These are phyloP conservation scores for Massarina eburnea DNA, from an alignment of 2,329 filamentous ascomycete species.

Conservation along the genomic window DNA sequence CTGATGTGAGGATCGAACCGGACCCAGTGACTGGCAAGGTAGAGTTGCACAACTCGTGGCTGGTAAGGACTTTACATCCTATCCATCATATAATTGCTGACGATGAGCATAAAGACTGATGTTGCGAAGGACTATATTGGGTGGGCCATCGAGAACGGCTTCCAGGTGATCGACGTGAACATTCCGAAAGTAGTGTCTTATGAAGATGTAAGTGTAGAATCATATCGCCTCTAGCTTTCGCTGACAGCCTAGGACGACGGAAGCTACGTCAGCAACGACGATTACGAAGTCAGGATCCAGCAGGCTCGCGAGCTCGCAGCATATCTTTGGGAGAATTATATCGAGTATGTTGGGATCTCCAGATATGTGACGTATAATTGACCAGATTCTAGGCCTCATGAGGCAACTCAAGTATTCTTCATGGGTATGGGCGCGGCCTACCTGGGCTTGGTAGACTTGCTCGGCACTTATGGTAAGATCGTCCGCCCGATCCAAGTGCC, in stretches of 20 bases:
- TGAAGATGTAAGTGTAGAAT: conserved; percentile 54
- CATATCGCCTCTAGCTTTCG: not conserved
- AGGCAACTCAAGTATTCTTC: conserved; percentile 75
- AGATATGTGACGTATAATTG: conserved; percentile 1
- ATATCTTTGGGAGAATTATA: conserved; percentile 97
- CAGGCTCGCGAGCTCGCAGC: conserved; percentile 70
- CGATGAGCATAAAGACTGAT: conserved; percentile 66
- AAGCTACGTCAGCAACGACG: conserved; percentile 52
- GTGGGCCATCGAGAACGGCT: conserved; percentile 76
- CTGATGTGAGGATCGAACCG: conserved; percentile 45
- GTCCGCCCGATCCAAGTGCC: not conserved
- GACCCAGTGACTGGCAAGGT: conserved; percentile 64
- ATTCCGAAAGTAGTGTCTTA: conserved; percentile 75
- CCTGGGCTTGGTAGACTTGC: conserved; percentile 75
- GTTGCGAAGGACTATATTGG: conserved; percentile 78
- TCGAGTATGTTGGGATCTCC: conserved; percentile 59
- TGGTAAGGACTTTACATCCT: conserved; percentile 63
- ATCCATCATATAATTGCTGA: conserved; percentile 45
- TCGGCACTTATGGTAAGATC: conserved; percentile 71
- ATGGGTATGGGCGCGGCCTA: conserved; percentile 91
- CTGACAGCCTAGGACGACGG: conserved; percentile 30
- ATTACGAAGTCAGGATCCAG: conserved; percentile 37
- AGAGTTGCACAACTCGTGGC: conserved; percentile 82
- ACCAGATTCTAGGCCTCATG: conserved; percentile 49
- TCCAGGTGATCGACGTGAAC: conserved; percentile 89